Percentiles rank a stretch among this genome's conserved stretches.
These are phyloP conservation scores for Calonectria pteridis DNA, from an alignment of 2,329 filamentous ascomycete species.

Conservation along the genomic window DNA sequence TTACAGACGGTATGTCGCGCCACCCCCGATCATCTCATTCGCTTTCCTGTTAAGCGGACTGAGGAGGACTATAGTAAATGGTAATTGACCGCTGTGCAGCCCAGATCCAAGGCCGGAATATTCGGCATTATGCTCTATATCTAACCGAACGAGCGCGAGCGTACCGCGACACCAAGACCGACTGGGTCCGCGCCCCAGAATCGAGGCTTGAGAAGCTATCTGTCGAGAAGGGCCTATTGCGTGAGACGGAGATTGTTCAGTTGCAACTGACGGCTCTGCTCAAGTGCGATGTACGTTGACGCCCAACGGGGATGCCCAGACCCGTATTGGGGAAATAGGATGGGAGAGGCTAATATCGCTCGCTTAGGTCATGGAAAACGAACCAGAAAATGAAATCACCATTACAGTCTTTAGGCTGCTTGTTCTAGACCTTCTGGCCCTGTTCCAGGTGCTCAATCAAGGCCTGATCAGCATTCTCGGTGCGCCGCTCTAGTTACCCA, in stretches of 20 bases:
- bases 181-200: conserved; percentile 89
- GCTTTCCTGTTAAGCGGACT: background rate
- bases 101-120: conserved; percentile 95
- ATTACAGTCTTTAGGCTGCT: conserved; percentile 92
- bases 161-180: conserved; percentile 85
- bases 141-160: conserved; percentile 84
- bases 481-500: conserved; percentile 56
- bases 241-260: conserved; percentile 93
- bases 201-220: conserved; percentile 85
- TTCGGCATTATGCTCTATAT: conserved; percentile 91
- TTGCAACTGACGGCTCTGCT: conserved; percentile 87
- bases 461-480: conserved; percentile 97
- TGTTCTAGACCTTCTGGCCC: conserved; percentile 86
- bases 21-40: background rate
- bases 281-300: conserved; percentile 83
- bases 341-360: conserved; percentile 19
- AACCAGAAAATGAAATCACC: conserved; percentile 96
- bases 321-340: background rate
- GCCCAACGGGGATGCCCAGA: background rate
- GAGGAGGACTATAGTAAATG: background rate
- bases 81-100: conserved; percentile 63
- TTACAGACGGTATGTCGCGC: conserved; percentile 83
- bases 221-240: conserved; percentile 90
- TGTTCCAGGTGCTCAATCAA: conserved; percentile 97
- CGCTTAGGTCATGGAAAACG: conserved; percentile 81